phyloP scores from a whole-genome alignment of 305 asterid species.

The Fraxinus paxiana region DNA sequence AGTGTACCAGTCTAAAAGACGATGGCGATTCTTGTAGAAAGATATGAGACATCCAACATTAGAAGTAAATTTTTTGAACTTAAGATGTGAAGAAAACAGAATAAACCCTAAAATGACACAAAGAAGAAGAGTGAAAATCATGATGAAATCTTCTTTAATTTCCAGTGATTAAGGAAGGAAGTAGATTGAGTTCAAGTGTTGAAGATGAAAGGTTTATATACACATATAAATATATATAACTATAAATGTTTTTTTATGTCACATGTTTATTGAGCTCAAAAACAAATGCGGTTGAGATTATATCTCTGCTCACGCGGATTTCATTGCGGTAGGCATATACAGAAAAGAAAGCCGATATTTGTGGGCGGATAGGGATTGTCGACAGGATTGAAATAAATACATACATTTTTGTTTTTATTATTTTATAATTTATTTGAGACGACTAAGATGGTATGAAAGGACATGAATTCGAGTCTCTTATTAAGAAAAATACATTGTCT shows the following conservation, averaged over 20 bases:
- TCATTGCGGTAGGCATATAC: not conserved
- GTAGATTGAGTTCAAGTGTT: not conserved
- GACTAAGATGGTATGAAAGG: too few species aligned
- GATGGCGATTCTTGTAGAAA: conserved; percentile 60
- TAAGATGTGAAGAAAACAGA: conserved; percentile 2
- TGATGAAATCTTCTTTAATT: conserved; percentile 1
- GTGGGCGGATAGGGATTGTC: not conserved
- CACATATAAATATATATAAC: too few species aligned
- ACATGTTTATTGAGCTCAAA: not conserved
- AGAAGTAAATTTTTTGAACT: not conserved
- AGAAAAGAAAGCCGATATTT: not conserved
- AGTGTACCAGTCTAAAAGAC: conserved; percentile 60
- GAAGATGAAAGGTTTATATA: not conserved
- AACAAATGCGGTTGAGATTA: not conserved
- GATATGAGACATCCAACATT: conserved; percentile 40
- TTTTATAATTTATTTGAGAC: too few species aligned
- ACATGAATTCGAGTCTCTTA: too few species aligned
- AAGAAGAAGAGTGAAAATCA: conserved; percentile 25
- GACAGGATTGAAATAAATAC: too few species aligned
- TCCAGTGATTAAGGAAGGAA: not conserved
- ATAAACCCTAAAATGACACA: conserved; percentile 28
- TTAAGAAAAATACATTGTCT: too few species aligned
- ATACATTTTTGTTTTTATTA: too few species aligned
- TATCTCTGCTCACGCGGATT: not conserved
- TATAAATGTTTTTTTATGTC: not conserved